Evolutionary conservation across 371 early-diverging fungal genomes (phyloP), one percentile per base, ranked within the genome.

Genomic region (Syncephalastrum sp.): DNA sequence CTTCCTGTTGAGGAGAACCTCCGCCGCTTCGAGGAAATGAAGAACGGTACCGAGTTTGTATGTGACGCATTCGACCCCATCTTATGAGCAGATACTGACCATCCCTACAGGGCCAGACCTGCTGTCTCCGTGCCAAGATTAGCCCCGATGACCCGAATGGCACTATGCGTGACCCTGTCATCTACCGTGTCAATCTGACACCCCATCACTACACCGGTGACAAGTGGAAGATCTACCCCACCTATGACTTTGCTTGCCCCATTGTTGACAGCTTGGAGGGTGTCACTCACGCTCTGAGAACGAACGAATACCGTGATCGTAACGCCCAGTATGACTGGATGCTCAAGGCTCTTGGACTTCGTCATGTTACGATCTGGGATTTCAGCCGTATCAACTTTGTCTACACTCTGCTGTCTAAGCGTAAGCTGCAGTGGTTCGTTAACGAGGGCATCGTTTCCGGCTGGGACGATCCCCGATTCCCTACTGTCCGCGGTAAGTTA

Each of bases 161-260:
- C 78, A 92, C 99, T 19, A 77, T 99, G 82, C 90, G 99, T 65
- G 99, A 99, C 74, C 99, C 99, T 45, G 99, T 99, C 49, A 96
- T 99, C 62, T 99, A 94, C 81, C 91, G 99, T 54, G 92, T 91
- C 82, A 96, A 94, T 75, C 72, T 90, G 60, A 81, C 82, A n/a
- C 95, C 94, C 56, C 99, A 99, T 73, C 95, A 98, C 68, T 84
- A 84, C 54, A 97, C 97, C 49, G 82, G 92, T 38, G 72, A 82
- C 41, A 90, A 87, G 65, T 99, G 94, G 91, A 97, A 97, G 84
- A 84, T 99, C 29, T 99, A 99, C 81, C 99, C 99, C 42, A 96
- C 99, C 38, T 99, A 99, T 74, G 99, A 99, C 77, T 99, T 99
- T 84, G 95, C 97, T 38, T 97, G 99, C 81, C 99, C 99, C 3